Conservation (phyloP, 352 stramenopile genomes). For the Phytophthora citricola region DNA sequence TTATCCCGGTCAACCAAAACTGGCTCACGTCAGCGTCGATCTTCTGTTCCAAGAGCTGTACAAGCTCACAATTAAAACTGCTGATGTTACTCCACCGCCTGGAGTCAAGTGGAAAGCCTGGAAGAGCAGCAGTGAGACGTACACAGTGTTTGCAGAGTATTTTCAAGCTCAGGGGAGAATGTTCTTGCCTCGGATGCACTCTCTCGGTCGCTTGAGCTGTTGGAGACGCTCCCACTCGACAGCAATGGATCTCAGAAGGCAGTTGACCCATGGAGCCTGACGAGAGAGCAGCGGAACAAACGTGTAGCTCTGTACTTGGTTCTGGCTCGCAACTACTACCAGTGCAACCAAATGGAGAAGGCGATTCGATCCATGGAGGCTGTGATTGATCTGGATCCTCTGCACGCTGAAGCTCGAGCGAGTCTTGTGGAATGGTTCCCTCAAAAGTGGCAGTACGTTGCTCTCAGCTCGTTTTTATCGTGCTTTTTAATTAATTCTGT, state of each 20-base stretch:
- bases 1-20: slow-evolving; percentile 11
- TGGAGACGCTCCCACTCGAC: slow-evolving; percentile 18
- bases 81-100: slow-evolving; percentile 14
- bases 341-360: slow-evolving; percentile 82
- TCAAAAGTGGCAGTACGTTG: slow-evolving; percentile 69
- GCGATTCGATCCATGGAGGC: slow-evolving; percentile 77
- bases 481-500: slow-evolving; percentile 3
- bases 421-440: slow-evolving; percentile 72
- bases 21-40: slow-evolving; percentile 41
- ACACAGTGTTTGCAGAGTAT: slow-evolving; percentile 51
- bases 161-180: slow-evolving; percentile 55
- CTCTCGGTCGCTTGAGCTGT: slow-evolving; percentile 55
- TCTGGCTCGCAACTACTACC: slow-evolving; percentile 70
- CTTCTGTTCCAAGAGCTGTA: slow-evolving; percentile 58
- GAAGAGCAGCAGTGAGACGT: slow-evolving; percentile 50
- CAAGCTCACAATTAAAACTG: slow-evolving; percentile 17
- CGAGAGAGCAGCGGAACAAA: slow-evolving; percentile 23
- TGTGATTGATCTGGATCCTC: slow-evolving; percentile 64
- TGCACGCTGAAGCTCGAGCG: slow-evolving; percentile 58
- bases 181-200: slow-evolving; percentile 63
- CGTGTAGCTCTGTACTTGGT: slow-evolving; percentile 60
- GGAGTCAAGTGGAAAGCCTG: slow-evolving; percentile 46
- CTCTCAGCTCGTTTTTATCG: not conserved
- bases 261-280: slow-evolving; percentile 20
- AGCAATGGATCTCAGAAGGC: slow-evolving; percentile 4